Conservation (phyloP, 352 stramenopile genomes). For the Aphanomyces invadans region DNA sequence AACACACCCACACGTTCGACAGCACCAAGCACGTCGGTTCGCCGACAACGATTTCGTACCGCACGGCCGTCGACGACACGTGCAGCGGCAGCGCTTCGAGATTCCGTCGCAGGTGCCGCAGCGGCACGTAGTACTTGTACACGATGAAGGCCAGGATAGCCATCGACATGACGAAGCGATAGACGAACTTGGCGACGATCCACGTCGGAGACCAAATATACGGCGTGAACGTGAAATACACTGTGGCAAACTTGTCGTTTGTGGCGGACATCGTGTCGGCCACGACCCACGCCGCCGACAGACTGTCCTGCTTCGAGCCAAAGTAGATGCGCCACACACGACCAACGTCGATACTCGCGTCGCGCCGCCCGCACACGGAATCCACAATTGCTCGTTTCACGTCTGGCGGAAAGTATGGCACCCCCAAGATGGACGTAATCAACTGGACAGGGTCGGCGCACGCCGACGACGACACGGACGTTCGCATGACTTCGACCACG, state of each 20-base stretch:
- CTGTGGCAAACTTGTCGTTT: no score
- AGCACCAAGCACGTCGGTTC: constrained; percentile 13
- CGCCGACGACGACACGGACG: not conserved
- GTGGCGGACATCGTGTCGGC: no score
- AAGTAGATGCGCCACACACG: not conserved
- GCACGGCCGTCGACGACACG: not conserved
- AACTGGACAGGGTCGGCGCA: not conserved
- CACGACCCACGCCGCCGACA: not conserved
- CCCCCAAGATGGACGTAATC: not conserved
- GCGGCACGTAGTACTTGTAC: not conserved
- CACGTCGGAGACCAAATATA: not conserved
- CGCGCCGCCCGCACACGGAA: not conserved
- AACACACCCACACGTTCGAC: constrained; percentile 1
- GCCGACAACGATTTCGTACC: constrained; percentile 4
- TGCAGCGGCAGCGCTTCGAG: not conserved
- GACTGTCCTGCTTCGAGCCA: not conserved
- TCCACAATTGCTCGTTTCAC: not conserved
- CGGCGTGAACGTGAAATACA: not conserved
- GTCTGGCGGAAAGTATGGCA: not conserved
- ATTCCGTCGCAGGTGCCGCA: not conserved
- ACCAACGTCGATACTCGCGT: not conserved
- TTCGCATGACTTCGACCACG: not conserved
- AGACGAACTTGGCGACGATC: not conserved
- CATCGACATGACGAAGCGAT: not conserved
- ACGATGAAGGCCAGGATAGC: not conserved